These are phyloP conservation scores for Coemansia pectinata DNA, from an alignment of 192 early-diverging fungal genomes.

Conservation along the genomic window DNA sequence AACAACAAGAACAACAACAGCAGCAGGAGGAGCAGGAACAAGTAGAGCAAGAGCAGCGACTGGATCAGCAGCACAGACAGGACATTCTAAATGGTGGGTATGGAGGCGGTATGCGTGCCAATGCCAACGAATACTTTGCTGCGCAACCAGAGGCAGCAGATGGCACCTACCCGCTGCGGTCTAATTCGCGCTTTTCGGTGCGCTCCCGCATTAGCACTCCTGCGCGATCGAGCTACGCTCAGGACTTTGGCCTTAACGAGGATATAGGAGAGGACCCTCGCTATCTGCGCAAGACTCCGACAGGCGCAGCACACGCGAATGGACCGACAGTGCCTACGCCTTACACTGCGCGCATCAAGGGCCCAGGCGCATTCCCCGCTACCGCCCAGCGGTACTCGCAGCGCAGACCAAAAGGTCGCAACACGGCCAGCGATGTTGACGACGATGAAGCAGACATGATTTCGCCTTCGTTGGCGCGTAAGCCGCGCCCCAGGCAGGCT, in stretches of 20 bases:
- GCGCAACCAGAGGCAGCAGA: background rate
- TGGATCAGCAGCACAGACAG: background rate
- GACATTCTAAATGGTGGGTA: background rate
- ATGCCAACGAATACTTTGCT: background rate
- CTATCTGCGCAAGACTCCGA: constrained; percentile 11
- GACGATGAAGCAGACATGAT: constrained; percentile 14
- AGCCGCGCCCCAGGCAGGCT: constrained; percentile 6
- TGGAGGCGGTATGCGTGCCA: background rate
- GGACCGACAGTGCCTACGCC: constrained; percentile 26
- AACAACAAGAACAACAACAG: background rate
- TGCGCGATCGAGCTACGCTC: constrained; percentile 29
- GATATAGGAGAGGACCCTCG: constrained; percentile 3
- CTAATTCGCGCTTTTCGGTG: constrained; percentile 29
- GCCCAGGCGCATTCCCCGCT: constrained; percentile 51
- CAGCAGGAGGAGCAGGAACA: background rate
- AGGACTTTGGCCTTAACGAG: constrained; percentile 32
- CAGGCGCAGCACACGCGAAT: constrained; percentile 13
- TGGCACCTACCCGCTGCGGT: background rate
- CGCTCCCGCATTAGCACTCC: constrained; percentile 37
- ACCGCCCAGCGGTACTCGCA: constrained; percentile 53
- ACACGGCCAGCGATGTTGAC: constrained; percentile 3
- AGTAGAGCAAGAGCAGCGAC: background rate
- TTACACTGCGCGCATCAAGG: constrained; percentile 49
- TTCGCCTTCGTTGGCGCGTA: constrained; percentile 32
- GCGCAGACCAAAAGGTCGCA: constrained; percentile 18